These are phyloP conservation scores for Coemansia sp. DNA, from an alignment of 192 early-diverging fungal genomes.

Conservation along the genomic window DNA sequence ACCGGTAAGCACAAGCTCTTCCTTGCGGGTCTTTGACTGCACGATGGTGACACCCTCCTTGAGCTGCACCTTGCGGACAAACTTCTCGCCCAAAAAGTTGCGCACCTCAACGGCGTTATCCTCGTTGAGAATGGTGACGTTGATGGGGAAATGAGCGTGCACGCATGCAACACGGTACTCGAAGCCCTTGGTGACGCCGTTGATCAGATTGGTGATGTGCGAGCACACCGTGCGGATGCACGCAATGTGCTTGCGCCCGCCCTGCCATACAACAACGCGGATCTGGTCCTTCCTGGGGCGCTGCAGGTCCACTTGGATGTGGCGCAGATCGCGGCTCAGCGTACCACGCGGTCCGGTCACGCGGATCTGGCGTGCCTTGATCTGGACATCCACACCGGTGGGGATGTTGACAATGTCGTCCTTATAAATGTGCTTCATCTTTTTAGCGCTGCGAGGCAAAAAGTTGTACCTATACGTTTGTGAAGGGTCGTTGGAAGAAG, in stretches of 20 bases:
- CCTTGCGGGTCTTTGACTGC: slow-evolving; percentile 84
- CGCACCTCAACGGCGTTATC: slow-evolving; percentile 88
- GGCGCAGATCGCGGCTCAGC: slow-evolving; percentile 86
- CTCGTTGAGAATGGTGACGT: slow-evolving; percentile 80
- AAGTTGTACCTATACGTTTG: slow-evolving; percentile 13
- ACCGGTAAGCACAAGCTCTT: slow-evolving; percentile 90
- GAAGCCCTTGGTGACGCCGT: slow-evolving; percentile 97
- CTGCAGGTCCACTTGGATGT: slow-evolving; percentile 91
- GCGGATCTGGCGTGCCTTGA: slow-evolving; percentile 87
- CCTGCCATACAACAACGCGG: slow-evolving; percentile 91
- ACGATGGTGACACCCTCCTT: slow-evolving; percentile 79
- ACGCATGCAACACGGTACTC: slow-evolving; percentile 99
- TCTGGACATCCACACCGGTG: slow-evolving; percentile 75
- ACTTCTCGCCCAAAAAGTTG: slow-evolving; percentile 98
- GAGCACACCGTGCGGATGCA: slow-evolving; percentile 97
- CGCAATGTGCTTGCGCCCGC: slow-evolving; percentile 95
- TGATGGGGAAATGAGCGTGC: slow-evolving; percentile 99
- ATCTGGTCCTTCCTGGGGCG: slow-evolving; percentile 68
- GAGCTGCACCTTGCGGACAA: slow-evolving; percentile 82
- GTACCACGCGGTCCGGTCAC: slow-evolving; percentile 92
- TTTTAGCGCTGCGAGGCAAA: background rate
- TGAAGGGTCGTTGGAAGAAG: no score
- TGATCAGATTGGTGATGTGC: slow-evolving; percentile 97
- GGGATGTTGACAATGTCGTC: slow-evolving; percentile 89
- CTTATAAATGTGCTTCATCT: slow-evolving; percentile 92